phyloP scores from a whole-genome alignment of 2,329 filamentous ascomycete species.

The Pyricularia sp. region DNA sequence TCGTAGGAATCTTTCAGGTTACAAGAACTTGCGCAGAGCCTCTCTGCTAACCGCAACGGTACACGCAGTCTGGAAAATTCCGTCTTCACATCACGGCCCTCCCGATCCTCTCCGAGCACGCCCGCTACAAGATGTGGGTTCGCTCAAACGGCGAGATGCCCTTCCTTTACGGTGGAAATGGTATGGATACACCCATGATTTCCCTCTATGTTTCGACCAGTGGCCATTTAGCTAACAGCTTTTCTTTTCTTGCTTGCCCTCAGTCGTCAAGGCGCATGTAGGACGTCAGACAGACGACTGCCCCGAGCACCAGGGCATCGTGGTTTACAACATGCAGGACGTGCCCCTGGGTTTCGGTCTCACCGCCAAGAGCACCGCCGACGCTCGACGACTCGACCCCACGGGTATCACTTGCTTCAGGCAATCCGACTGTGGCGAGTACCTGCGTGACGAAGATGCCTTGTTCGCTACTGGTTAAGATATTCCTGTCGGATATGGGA shows the following conservation, averaged over 20 bases:
- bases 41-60: not conserved
- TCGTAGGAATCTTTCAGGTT: not conserved
- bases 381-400: constrained; percentile 76
- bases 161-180: constrained; percentile 86
- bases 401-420: constrained; percentile 84
- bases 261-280: constrained; percentile 58
- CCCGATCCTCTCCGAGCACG: constrained; percentile 80
- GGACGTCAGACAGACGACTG: constrained; percentile 85
- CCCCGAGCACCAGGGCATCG: constrained; percentile 84
- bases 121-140: constrained; percentile 94
- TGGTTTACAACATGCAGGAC: constrained; percentile 88
- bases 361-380: constrained; percentile 77
- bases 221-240: not conserved
- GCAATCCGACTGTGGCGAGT: constrained; percentile 92
- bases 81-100: constrained; percentile 83
- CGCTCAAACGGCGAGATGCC: constrained; percentile 96
- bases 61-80: constrained; percentile 74
- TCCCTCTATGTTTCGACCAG: not conserved
- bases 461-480: constrained; percentile 45
- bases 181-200: not conserved
- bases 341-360: constrained; percentile 90
- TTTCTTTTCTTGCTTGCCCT: not conserved
- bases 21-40: not conserved
- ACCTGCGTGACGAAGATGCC: constrained; percentile 72
- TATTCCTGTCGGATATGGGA: not conserved